Evolutionary conservation across 2,329 filamentous ascomycete genomes (phyloP).

Genomic region (Talaromyces sp.): DNA sequence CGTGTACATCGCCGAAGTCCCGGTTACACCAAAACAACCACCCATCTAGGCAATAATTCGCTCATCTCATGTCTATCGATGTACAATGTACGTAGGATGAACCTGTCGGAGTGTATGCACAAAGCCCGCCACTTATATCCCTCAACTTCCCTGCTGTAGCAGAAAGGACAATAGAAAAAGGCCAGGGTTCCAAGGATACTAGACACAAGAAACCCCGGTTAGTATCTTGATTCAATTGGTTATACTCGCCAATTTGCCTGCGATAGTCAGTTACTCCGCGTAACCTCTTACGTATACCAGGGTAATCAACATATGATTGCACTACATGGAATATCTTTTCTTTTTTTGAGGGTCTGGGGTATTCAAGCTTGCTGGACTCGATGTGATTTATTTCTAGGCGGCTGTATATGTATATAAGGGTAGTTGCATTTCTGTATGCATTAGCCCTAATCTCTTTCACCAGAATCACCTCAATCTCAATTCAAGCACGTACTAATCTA

Average conservation of each 20-base stretch:
- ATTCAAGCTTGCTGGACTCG: background rate
- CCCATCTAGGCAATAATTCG: constrained; percentile 16
- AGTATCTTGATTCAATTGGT: background rate
- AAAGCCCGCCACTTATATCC: background rate
- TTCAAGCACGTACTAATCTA: background rate
- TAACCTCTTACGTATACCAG: background rate
- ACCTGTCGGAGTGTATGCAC: background rate
- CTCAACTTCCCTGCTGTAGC: background rate
- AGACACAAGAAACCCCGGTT: background rate
- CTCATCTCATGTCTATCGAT: background rate
- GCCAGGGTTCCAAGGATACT: background rate
- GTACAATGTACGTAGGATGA: background rate
- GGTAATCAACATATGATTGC: background rate
- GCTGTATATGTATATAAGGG: background rate
- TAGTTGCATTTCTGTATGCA: background rate
- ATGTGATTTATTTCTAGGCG: background rate
- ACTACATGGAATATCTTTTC: background rate
- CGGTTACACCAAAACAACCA: background rate
- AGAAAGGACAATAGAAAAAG: background rate
- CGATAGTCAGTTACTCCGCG: no score
- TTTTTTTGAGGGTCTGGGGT: background rate
- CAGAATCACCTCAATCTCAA: background rate
- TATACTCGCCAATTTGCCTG: no score
- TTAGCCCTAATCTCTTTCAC: background rate
- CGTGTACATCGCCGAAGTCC: background rate